These are phyloP conservation scores for Lathyrus tuberosus DNA, from an alignment of 306 rosid species.

Conservation along the genomic window DNA sequence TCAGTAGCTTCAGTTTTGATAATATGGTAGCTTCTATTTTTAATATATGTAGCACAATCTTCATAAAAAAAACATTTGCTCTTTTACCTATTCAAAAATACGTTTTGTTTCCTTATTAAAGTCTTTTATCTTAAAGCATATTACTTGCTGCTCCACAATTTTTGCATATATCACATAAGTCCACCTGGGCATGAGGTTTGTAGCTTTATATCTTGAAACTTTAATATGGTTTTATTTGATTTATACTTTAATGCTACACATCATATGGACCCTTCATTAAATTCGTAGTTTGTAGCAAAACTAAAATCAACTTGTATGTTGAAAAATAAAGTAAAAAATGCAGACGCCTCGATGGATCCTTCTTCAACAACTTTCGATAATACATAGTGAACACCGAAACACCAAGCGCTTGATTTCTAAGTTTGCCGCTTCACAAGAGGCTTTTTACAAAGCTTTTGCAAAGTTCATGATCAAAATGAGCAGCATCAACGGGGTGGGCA, in stretches of 20 bases:
- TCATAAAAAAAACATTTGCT: slow-evolving; percentile 3
- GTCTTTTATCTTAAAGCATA: slow-evolving; percentile 83
- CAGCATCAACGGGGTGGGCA: slow-evolving; percentile 63
- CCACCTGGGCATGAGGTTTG: slow-evolving; percentile 99
- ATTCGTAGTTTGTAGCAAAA: slow-evolving; percentile 54
- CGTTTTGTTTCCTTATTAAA: neutral
- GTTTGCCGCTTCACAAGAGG: slow-evolving; percentile 55
- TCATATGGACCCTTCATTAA: slow-evolving; percentile 62
- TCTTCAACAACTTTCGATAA: slow-evolving; percentile 63
- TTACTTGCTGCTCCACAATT: slow-evolving; percentile 91
- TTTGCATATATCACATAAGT: slow-evolving; percentile 94
- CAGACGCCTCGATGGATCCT: slow-evolving; percentile 66
- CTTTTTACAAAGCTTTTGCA: slow-evolving; percentile 60
- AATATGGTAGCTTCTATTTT: neutral
- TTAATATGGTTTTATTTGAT: slow-evolving; percentile 28
- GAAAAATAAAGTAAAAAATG: slow-evolving; percentile 56
- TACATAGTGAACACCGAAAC: slow-evolving; percentile 53
- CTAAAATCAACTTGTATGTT: slow-evolving; percentile 60
- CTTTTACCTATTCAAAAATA: neutral
- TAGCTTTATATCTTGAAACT: slow-evolving; percentile 45
- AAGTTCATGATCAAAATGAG: slow-evolving; percentile 80
- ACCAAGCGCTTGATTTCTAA: slow-evolving; percentile 60
- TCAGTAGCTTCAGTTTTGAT: slow-evolving; percentile 6
- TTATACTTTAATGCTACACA: slow-evolving; percentile 58
- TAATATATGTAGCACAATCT: no score